Conservation (phyloP, 75 land plant species). For the Ceratopteris richardii region DNA sequence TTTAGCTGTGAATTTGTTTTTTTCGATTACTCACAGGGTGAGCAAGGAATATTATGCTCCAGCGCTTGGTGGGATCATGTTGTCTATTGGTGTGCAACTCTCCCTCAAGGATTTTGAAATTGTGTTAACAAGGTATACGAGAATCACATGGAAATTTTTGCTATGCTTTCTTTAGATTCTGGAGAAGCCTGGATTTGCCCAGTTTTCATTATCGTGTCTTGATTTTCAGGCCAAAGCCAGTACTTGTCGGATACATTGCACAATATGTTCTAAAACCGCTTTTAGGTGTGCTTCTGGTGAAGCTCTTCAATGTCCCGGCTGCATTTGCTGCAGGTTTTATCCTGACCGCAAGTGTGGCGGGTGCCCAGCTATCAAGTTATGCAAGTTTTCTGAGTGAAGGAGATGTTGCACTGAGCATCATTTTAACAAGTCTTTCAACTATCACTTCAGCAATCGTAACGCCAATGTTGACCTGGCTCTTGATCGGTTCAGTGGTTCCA, state of each 20-base stretch:
- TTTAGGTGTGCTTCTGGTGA: constrained; percentile 64
- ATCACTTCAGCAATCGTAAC: constrained; percentile 76
- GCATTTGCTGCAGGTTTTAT: constrained; percentile 83
- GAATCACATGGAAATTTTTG: too few species aligned
- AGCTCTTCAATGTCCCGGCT: constrained; percentile 47
- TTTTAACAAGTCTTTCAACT: constrained; percentile 72
- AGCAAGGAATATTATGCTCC: constrained; percentile 94
- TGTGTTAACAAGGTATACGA: constrained; percentile 64
- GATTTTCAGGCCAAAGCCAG: constrained; percentile 81
- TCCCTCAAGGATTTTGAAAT: constrained; percentile 86
- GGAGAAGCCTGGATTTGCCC: too few species aligned
- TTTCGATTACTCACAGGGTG: constrained; percentile 83
- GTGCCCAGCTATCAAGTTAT: constrained; percentile 93
- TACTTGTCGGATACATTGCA: constrained; percentile 73
- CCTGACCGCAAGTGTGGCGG: constrained; percentile 87
- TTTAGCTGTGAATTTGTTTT: too few species aligned
- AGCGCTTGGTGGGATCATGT: constrained; percentile 96
- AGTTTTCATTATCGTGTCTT: too few species aligned
- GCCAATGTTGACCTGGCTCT: constrained; percentile 69
- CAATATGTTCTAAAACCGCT: constrained; percentile 82
- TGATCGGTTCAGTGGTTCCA: constrained; percentile 98
- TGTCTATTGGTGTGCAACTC: constrained; percentile 86
- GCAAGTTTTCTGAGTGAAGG: constrained; percentile 85
- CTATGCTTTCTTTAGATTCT: too few species aligned
- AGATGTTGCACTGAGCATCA: constrained; percentile 89